Evolutionary conservation across 345 rosid genomes (phyloP), one percentile per base, ranked within the genome.

Genomic region (Citrus trifoliata): DNA sequence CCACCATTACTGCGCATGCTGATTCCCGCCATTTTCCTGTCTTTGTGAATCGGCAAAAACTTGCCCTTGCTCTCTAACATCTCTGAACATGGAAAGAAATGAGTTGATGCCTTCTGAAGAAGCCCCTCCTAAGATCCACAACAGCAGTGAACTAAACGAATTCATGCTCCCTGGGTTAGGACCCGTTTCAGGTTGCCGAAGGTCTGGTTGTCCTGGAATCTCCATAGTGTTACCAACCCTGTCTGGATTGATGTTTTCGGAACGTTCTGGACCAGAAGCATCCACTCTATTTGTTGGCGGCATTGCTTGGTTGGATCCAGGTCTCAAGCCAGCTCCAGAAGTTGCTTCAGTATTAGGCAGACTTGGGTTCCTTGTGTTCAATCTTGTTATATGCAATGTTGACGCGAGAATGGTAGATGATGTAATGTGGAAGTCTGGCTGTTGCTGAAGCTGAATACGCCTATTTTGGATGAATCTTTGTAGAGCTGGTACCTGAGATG

Each of bases 111-210:
- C 93, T 85, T 97, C 96, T 2, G 91, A 87, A 21, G 99, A 93
- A 67, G 98, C 98, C 73, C 98, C 99, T 27, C 99, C 98, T 81
- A 97, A 78, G 80, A 97, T 94, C 98, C 98, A 92, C 70, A 97
- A 80, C 84, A 97, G 78, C 79, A 97, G 78, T 10, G 99, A 97
- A 55, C 93, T 92, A 53, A 97, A 87, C 0, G 98, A 92, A 88
- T 88, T 96, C 97, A 92, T 86, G 4, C 88, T 84, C 27, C 97
- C 93, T 0, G 95, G 85, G 82, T 85, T 89, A 1, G 87, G 75
- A 61, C 83, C 90, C 18, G 88, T 74, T 82, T 87, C 95, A 6
- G 87, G 85, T 72, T 81, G 93, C 72, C 35, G 86, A 67, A 84
- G 62, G 80, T 86, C 90, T 13, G 86, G 74, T 72, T 83, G 88